Evolutionary conservation across 768 basidiomycete species (phyloP).

Genomic region (Mycena latifolia): DNA sequence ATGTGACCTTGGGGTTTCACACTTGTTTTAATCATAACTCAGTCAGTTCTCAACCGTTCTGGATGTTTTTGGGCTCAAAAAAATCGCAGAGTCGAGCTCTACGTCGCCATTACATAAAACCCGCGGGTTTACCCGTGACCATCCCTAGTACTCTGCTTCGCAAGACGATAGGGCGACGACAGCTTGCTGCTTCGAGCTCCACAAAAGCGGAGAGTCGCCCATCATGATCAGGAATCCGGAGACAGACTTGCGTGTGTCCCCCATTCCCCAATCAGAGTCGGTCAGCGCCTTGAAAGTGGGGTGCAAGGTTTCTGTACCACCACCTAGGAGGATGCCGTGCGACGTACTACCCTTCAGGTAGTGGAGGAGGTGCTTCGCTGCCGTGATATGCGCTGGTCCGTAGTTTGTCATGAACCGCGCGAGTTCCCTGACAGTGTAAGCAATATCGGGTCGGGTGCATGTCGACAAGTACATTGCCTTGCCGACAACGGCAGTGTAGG

Average conservation of each 20-base stretch:
- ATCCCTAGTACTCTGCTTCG: too few species aligned
- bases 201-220: constrained; percentile 41
- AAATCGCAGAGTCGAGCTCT: too few species aligned
- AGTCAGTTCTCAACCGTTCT: too few species aligned
- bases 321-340: constrained; percentile 9
- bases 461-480: constrained; percentile 20
- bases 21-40: too few species aligned
- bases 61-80: too few species aligned
- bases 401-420: constrained; percentile 22
- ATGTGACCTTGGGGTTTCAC: too few species aligned
- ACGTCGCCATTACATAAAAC: too few species aligned
- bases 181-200: too few species aligned
- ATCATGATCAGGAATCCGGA: constrained; percentile 46
- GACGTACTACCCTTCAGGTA: constrained; percentile 23
- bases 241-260: constrained; percentile 36
- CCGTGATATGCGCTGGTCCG: constrained; percentile 7
- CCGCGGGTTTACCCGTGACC: too few species aligned
- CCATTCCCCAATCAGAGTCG: constrained; percentile 33
- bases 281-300: constrained; percentile 18
- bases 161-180: constrained; percentile 45
- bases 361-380: constrained; percentile 27
- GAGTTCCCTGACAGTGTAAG: constrained; percentile 5
- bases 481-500: too few species aligned
- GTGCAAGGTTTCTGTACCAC: neutral
- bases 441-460: too few species aligned